These are phyloP conservation scores for Geranium incanum DNA, from an alignment of 441 rosid species.

Conservation along the genomic window DNA sequence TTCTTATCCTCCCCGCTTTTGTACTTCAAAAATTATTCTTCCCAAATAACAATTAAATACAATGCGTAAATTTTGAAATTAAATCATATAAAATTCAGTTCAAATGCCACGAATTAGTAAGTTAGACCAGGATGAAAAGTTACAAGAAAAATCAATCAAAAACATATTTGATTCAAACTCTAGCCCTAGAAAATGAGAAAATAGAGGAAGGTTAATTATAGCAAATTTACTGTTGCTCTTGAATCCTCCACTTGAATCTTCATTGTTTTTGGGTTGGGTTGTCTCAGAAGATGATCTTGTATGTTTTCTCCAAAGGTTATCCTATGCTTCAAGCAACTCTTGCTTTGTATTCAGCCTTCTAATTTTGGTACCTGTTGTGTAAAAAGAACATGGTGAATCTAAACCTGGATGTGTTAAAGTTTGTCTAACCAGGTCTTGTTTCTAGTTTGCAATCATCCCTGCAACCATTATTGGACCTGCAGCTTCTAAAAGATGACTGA, in stretches of 20 bases:
- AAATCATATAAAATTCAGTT: not conserved
- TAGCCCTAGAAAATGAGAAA: not conserved
- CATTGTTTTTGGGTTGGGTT: not conserved
- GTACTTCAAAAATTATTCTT: too few species aligned
- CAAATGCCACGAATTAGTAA: not conserved
- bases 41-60: too few species aligned
- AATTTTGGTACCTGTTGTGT: not conserved
- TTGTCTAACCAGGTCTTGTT: not conserved
- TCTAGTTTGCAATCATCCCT: not conserved
- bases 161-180: not conserved
- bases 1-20: not conserved
- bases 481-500: not conserved
- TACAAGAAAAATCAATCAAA: not conserved
- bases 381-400: constrained; percentile 4
- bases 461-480: constrained; percentile 5
- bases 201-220: not conserved
- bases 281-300: not conserved
- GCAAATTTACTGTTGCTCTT: not conserved
- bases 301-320: constrained; percentile 3
- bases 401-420: not conserved
- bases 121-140: not conserved
- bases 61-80: not conserved
- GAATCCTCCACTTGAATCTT: not conserved
- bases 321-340: not conserved
- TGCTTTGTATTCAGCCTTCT: not conserved